Conservation (phyloP, 2,329 filamentous ascomycete species). For the Periconia sp. region DNA sequence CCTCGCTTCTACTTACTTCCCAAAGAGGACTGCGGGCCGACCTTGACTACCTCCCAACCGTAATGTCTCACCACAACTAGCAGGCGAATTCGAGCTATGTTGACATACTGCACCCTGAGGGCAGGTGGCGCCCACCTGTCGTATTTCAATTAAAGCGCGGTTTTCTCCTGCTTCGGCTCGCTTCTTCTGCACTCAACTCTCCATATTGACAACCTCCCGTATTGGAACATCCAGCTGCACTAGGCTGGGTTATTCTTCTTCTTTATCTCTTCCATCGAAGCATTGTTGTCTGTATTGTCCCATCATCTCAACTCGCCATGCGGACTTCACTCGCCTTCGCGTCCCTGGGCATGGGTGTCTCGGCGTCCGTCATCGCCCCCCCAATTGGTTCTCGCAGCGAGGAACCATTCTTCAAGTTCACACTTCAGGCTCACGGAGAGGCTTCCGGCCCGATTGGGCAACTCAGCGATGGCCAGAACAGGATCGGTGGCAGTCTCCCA, state of each 20-base stretch:
- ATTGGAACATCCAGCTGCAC: background rate
- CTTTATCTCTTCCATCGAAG: background rate
- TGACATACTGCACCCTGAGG: too few relatives aligned
- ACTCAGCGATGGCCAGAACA: slow-evolving; percentile 65
- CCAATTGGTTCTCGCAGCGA: slow-evolving; percentile 4
- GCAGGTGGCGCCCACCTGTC: too few relatives aligned
- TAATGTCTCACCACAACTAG: too few relatives aligned
- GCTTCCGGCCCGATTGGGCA: slow-evolving; percentile 61
- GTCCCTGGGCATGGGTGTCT: slow-evolving; percentile 22
- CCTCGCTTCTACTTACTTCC: too few relatives aligned
- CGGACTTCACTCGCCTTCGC: slow-evolving; percentile 20
- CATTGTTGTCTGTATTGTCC: slow-evolving; percentile 5
- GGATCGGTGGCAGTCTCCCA: slow-evolving; percentile 58
- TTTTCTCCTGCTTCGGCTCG: background rate
- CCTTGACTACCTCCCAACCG: too few relatives aligned
- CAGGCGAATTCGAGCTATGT: too few relatives aligned
- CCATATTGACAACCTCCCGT: background rate
- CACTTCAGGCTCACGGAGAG: slow-evolving; percentile 12
- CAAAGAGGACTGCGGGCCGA: too few relatives aligned
- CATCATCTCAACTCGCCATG: slow-evolving; percentile 19
- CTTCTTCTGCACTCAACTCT: slow-evolving; percentile 13
- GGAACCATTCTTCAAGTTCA: slow-evolving; percentile 5
- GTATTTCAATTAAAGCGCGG: slow-evolving; percentile 8
- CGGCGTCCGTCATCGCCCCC: slow-evolving; percentile 18
- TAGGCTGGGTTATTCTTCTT: slow-evolving; percentile 2